Conservation (phyloP, 1,284 basidiomycete species). For the Takashimella tepidaria region DNA sequence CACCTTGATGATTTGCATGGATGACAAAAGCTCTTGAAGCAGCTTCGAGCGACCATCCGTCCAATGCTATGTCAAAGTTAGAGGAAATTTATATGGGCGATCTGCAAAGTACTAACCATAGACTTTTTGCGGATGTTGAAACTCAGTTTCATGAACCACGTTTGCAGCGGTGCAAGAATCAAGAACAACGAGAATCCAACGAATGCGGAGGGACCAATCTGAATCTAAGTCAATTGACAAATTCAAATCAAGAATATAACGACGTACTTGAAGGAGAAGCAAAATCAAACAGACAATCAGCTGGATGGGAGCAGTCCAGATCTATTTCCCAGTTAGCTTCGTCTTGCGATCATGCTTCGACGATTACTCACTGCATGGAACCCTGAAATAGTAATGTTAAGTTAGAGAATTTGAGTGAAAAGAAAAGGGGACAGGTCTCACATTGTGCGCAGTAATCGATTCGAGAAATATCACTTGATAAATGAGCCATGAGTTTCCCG, state of each 20-base stretch:
- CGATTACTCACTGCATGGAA: slow-evolving; percentile 52
- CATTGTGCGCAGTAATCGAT: slow-evolving; percentile 44
- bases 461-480: slow-evolving; percentile 58
- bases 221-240: slow-evolving; percentile 1
- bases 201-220: slow-evolving; percentile 70
- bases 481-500: slow-evolving; percentile 67
- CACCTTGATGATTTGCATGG: slow-evolving; percentile 70
- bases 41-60: slow-evolving; percentile 79
- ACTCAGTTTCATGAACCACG: slow-evolving; percentile 63
- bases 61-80: slow-evolving; percentile 50
- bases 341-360: too few species aligned
- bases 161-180: slow-evolving; percentile 63
- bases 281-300: slow-evolving; percentile 54
- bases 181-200: slow-evolving; percentile 72
- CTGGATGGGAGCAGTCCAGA: slow-evolving; percentile 69
- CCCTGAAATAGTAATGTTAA: slow-evolving; percentile 51
- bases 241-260: too few species aligned
- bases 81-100: background rate
- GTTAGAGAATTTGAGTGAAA: slow-evolving; percentile 1
- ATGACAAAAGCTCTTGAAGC: slow-evolving; percentile 67
- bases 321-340: too few species aligned
- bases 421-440: too few species aligned
- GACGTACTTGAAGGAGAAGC: background rate
- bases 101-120: slow-evolving; percentile 48
- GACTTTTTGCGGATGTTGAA: slow-evolving; percentile 58